Evolutionary conservation across 179 eudicot genomes (phyloP).

Genomic region (Vitellaria paradoxa): DNA sequence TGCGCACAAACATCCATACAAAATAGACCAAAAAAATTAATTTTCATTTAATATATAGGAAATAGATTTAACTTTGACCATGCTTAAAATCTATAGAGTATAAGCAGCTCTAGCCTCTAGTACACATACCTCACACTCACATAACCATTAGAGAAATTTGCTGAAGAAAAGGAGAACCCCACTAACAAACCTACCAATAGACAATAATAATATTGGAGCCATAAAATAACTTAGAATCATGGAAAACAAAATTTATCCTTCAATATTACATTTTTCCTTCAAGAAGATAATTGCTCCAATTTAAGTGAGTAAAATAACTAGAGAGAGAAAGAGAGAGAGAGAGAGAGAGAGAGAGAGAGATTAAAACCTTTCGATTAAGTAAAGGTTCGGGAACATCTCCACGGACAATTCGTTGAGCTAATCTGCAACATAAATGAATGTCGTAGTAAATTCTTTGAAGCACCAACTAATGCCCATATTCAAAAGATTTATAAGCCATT

Average conservation of each 20-base stretch:
- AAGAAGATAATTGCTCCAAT: slow-evolving; percentile 1
- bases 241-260: neutral
- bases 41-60: neutral
- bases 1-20: too few relatives aligned
- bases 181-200: neutral
- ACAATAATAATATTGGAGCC: neutral
- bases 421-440: slow-evolving; percentile 43
- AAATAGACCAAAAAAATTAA: too few relatives aligned
- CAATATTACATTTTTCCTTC: neutral
- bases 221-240: slow-evolving; percentile 1
- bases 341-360: slow-evolving; percentile 4
- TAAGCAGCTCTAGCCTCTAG: neutral
- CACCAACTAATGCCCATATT: neutral
- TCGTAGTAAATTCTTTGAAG: neutral
- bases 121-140: neutral
- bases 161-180: neutral
- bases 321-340: neutral
- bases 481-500: too few relatives aligned
- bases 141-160: neutral
- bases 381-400: slow-evolving; percentile 99
- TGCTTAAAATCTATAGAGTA: neutral
- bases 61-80: neutral
- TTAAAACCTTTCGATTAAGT: slow-evolving; percentile 73
- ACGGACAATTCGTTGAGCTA: slow-evolving; percentile 96
- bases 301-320: slow-evolving; percentile 6